Base-by-base conservation (phyloP, 441 rosid species). In the Adansonia madagascariensis region DNA sequence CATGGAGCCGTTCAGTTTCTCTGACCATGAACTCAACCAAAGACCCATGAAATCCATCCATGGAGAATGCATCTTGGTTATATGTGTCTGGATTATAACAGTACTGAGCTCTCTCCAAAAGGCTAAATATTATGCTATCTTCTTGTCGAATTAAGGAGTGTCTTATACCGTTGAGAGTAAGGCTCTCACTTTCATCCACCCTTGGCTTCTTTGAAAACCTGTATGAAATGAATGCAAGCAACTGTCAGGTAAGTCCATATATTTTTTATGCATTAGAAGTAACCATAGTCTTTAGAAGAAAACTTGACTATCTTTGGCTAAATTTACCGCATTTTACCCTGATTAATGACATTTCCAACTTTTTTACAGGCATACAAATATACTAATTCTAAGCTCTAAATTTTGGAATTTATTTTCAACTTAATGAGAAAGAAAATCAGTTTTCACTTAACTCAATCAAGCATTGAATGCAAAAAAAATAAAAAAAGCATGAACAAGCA, bases 81-180 rank as follows among this genome's bases (percentile, higher is more conserved):
- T 95, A 95, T 0, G 99, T 89, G 39, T 89, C 92, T 49, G 88
- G 86, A 80, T 94, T 94, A 77, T 87, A 90, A 63, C 91, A 83
- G 78, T 89, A 89, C 75, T 95, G 93, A 68, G 97, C 88, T 85
- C 98, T 86, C 85, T 94, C 98, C 52, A 95, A 84, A 65, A 94
- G 95, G 81, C 90, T 79, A 79, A 85, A 95, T 80, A 95, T 94
- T 75, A 95, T 95, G 84, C 98, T 95, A 83, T 95, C 99, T 83
- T 95, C 97, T 83, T 94, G 99, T 75, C 85, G 91, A 80, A 91
- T 89, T 82, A 94, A 87, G 56, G 97, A 87, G 18, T 75, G 87
- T 77, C 98, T 89, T 78, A 95, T 90, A 55, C 90, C 81, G 50
- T 95, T 94, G 59, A 94, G 88, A 10, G 92, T 95, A 91, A 91